These are phyloP conservation scores for Nakazawaea peltata DNA, from an alignment of 805 yeast species.

Conservation along the genomic window DNA sequence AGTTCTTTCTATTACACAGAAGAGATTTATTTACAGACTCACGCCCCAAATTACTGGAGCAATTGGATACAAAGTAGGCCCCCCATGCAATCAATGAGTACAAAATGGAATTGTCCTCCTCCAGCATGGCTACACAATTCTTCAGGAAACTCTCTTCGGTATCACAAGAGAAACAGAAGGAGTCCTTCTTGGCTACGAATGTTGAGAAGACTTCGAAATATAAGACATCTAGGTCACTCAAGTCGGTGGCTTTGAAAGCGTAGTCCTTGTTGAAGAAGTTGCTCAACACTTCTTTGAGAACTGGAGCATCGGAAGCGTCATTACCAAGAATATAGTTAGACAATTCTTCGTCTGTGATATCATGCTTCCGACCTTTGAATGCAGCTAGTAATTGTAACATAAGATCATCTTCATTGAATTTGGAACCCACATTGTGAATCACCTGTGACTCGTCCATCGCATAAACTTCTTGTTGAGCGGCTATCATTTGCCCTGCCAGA, in stretches of 20 bases:
- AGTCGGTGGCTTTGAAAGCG: background rate
- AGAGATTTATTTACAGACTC: constrained; percentile 2
- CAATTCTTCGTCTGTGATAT: constrained; percentile 6
- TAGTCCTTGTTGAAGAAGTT: background rate
- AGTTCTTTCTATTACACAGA: background rate
- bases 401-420: constrained; percentile 3
- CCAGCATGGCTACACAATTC: background rate
- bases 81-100: constrained; percentile 2
- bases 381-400: background rate
- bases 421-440: constrained; percentile 1
- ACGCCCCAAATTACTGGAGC: background rate
- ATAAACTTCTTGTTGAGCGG: background rate
- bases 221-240: constrained; percentile 4
- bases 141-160: constrained; percentile 2
- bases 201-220: constrained; percentile 1
- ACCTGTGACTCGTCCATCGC: constrained; percentile 11
- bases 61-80: background rate
- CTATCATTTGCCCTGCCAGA: background rate
- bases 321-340: constrained; percentile 1
- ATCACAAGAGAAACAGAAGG: constrained; percentile 1
- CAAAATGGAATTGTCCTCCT: constrained; percentile 1
- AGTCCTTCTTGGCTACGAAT: background rate
- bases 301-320: background rate
- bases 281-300: constrained; percentile 1
- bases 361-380: background rate